These are phyloP conservation scores for Aureobasidium leucospermi DNA, from an alignment of 2,329 filamentous ascomycete species.

Conservation along the genomic window DNA sequence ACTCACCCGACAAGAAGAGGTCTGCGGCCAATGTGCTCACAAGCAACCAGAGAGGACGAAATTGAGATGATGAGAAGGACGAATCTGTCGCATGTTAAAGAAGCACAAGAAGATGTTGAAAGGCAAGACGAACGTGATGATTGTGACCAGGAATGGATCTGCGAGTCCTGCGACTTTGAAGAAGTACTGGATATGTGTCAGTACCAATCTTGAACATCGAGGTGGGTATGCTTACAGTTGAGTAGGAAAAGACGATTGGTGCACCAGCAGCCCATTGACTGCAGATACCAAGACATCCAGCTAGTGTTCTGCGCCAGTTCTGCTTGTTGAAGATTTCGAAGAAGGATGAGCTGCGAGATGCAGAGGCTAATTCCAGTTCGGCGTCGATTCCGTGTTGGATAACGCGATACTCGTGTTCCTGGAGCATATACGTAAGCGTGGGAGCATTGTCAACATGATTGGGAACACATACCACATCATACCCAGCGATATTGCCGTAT, in stretches of 20 bases:
- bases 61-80: conserved; percentile 30
- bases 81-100: not conserved
- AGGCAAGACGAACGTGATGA: conserved; percentile 27
- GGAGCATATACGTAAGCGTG: not conserved
- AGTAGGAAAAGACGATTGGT: conserved; percentile 18
- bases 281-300: conserved; percentile 18
- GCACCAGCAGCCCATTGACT: conserved; percentile 18
- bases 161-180: conserved; percentile 17
- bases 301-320: conserved; percentile 18
- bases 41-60: conserved; percentile 16
- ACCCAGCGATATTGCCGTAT: conserved; percentile 15
- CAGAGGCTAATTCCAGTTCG: conserved; percentile 13
- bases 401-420: conserved; percentile 17
- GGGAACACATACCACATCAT: conserved; percentile 12
- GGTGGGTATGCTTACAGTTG: conserved; percentile 7
- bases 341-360: conserved; percentile 13
- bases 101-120: no score
- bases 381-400: conserved; percentile 18
- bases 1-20: conserved; percentile 16
- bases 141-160: conserved; percentile 17
- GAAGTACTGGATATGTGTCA: conserved; percentile 15
- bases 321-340: conserved; percentile 17
- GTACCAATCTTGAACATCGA: not conserved
- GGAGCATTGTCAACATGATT: not conserved
- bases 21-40: conserved; percentile 16